These are phyloP conservation scores for Pseudogymnoascus pannorum DNA, from an alignment of 2,329 filamentous ascomycete genomes.

Conservation along the genomic window DNA sequence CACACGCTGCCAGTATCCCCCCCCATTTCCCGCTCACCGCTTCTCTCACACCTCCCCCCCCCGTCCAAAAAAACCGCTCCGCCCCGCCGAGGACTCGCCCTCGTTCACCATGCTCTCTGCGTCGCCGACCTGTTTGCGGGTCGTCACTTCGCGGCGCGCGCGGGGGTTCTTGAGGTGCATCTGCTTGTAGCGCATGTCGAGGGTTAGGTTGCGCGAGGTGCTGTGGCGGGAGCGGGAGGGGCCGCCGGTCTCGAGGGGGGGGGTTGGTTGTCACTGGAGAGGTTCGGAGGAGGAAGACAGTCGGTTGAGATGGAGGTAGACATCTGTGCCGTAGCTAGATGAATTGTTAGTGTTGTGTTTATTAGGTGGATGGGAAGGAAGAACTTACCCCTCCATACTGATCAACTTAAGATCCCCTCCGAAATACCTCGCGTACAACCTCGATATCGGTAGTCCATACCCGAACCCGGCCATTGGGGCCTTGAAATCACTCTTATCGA, in stretches of 20 bases:
- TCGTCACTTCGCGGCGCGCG: conserved; percentile 63
- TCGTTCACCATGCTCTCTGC: conserved; percentile 67
- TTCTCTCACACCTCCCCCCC: conserved; percentile 26
- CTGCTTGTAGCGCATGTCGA: conserved; percentile 43
- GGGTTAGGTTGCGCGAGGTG: conserved; percentile 58
- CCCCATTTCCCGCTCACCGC: not conserved
- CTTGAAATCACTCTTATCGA: conserved; percentile 98
- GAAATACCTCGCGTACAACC: conserved; percentile 94
- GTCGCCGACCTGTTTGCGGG: conserved; percentile 86
- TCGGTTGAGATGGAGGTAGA: conserved; percentile 95
- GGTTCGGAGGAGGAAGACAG: conserved; percentile 93
- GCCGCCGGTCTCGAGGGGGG: conserved; percentile 27
- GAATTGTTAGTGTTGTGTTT: conserved; percentile 19
- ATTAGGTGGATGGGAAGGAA: conserved; percentile 1
- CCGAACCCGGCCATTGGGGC: conserved; percentile 98
- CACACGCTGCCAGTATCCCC: not conserved
- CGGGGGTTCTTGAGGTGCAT: conserved; percentile 62
- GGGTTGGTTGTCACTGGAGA: conserved; percentile 77
- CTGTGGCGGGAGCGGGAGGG: conserved; percentile 35
- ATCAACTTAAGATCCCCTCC: conserved; percentile 95
- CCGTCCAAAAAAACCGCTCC: conserved; percentile 28
- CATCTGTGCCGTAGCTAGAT: conserved; percentile 89
- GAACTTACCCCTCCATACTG: conserved; percentile 92
- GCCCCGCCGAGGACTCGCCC: conserved; percentile 22
- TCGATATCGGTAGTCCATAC: conserved; percentile 91